Base-by-base conservation (phyloP, 139 green algal genomes). In the Klebsormidium nitens region DNA sequence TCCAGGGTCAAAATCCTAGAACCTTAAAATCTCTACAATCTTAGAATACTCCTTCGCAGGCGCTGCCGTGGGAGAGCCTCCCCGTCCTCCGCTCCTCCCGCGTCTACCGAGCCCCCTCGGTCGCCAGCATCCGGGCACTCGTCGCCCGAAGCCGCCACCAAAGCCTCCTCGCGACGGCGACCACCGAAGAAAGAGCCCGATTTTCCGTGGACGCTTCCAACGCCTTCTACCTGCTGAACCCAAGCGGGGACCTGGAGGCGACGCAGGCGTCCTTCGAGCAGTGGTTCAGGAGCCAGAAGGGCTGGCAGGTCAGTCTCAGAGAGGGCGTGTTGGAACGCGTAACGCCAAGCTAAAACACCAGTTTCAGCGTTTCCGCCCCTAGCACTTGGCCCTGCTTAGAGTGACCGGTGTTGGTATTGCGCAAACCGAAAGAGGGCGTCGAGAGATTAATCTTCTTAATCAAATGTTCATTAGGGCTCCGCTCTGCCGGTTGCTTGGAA, bases 171-270 rank as follows among this genome's bases (percentile, higher is more conserved):
- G 55, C 28, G 8, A 17, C 11, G 6, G 55, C 11, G 8, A 11
- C 55, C 55, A 63, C 29, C 31, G 8, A 6, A 8, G 8, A 14
- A 36, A 11, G 29, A 63, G 32, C 29, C 50, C 23, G 17, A 64
- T 26, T 23, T 71, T 70, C 4, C 52, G 47, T 75, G 19, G 71
- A 78, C 64, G 29, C 64, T 0, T 14, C 29, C 36, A 29, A 63
- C 8, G 31, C 80, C 11, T 93, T 84, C 61, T 97, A 90, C 74
- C 49, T 94, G 61, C 78, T 97, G 3, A 96, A 97, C 73, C 91
- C 91, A 36, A 75, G 70, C 17, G 89, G 88, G 0, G 91, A 96
- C 66, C 81, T 96, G 39, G 36, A 48, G 1, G 42, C 77, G 61
- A 96, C 91, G 0, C 88, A 96, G 77, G 49, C 57, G 5, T 72